phyloP scores from a whole-genome alignment of 1,139 yeast species.

The Candida pseudoviswanathii region DNA sequence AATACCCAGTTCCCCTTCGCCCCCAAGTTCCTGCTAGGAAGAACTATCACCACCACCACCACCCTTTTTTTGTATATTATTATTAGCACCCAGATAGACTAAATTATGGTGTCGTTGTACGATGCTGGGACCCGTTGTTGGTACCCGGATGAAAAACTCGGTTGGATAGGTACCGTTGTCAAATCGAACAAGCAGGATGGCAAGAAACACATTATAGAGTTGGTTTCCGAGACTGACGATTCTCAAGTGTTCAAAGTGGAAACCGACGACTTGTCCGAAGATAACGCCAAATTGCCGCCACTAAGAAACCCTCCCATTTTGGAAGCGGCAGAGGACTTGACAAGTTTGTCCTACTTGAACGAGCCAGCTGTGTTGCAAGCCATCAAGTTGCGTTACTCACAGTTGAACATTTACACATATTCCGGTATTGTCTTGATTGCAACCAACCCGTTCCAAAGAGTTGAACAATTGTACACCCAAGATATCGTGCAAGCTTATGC shows the following conservation, averaged over 20 bases:
- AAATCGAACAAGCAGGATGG: slow-evolving; percentile 51
- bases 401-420: slow-evolving; percentile 89
- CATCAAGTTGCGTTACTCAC: slow-evolving; percentile 84
- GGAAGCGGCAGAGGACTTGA: slow-evolving; percentile 93
- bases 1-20: neutral
- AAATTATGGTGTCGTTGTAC: slow-evolving; percentile 23
- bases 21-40: neutral
- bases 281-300: slow-evolving; percentile 66
- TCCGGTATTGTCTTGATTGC: slow-evolving; percentile 97
- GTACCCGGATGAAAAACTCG: slow-evolving; percentile 86
- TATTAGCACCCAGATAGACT: slow-evolving; percentile 2
- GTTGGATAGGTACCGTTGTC: slow-evolving; percentile 92
- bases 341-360: slow-evolving; percentile 86
- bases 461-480: slow-evolving; percentile 86
- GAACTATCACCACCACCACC: too few relatives aligned
- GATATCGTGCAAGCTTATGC: slow-evolving; percentile 94
- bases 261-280: slow-evolving; percentile 51
- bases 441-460: slow-evolving; percentile 91
- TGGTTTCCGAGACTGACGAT: slow-evolving; percentile 64
- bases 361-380: slow-evolving; percentile 98
- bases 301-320: slow-evolving; percentile 91
- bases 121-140: slow-evolving; percentile 75
- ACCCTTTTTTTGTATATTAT: too few relatives aligned
- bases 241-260: slow-evolving; percentile 52
- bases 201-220: slow-evolving; percentile 57